Conservation (phyloP, 768 basidiomycete species). For the Leccinum broughii region DNA sequence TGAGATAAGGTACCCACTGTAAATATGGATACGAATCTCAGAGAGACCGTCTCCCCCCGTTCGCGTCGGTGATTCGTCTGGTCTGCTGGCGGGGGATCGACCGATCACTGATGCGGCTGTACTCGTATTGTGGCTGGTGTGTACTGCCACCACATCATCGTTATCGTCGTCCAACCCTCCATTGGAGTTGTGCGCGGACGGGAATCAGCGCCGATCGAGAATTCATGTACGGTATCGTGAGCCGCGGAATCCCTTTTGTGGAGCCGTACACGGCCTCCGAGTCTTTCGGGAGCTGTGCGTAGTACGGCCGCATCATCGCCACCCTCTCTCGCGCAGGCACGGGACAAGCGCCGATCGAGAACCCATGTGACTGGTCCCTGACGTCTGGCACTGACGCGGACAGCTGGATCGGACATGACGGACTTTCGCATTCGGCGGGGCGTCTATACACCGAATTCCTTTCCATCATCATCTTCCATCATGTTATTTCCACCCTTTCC, state of each 20-base stretch:
- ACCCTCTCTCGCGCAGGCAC: neutral
- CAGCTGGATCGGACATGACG: neutral
- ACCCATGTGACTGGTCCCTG: neutral
- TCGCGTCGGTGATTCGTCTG: neutral
- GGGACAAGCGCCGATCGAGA: neutral
- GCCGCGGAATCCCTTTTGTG: neutral
- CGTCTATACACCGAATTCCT: neutral
- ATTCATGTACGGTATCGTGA: neutral
- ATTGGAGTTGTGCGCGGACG: neutral
- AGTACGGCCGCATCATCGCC: neutral
- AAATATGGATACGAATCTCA: neutral
- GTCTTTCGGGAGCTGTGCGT: neutral
- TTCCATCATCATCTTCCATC: neutral
- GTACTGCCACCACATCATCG: neutral
- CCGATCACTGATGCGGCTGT: neutral
- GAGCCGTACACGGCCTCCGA: neutral
- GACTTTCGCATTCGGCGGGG: neutral
- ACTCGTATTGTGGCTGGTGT: neutral
- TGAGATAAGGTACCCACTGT: neutral
- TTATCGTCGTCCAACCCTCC: neutral
- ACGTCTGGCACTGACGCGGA: neutral
- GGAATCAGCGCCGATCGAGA: neutral
- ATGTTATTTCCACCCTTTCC: neutral
- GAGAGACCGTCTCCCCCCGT: neutral
- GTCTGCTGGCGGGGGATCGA: neutral